Base-by-base conservation (phyloP, 2,329 filamentous ascomycete genomes). In the Diaporthe batatas region DNA sequence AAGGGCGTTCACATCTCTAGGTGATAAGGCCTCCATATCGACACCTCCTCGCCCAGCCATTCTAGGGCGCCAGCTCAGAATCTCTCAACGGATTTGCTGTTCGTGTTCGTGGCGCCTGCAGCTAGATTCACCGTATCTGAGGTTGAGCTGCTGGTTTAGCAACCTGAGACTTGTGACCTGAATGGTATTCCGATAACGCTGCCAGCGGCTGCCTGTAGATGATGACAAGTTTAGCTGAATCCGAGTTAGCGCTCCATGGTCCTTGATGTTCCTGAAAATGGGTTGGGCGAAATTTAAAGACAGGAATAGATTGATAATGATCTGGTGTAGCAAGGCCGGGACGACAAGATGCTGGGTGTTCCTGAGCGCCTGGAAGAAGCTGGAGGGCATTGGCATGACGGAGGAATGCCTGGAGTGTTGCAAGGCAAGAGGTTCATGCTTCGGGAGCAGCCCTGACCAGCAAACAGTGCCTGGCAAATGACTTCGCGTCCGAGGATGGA, bases 21-120 rank as follows among this genome's bases (percentile, higher is more conserved):
- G 90, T 72, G 90, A 91, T 80, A 92, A 84, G 70, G 90, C 90
- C 80, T 92, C 90, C 81, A 90, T 85, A 77, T 91, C 88, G 79
- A 86, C 79, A 78, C 86, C 87, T 64, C 71, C 71, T 74, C 67
- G 70, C 71, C 65, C 73, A 58, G 62, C 71, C 79, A 88, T 81
- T 79, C 84, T 83, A 55, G 32, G 67, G 3, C 16, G n/a, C 32
- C 12, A 67, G 32, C 32, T 54, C 51, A 54, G 39, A 23, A 44
- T 54, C 11, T 47, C 32, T 21, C 16, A 23, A 14, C 32, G 4
- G 58, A 34, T 32, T 55, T 29, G 25, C 10, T 14, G n/a, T n/a
- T 44, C 21, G n/a, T 47, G 3, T 47, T 55, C 57, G 54, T 36
- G 32, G 44, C 32, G 51, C 23, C 42, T 49, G 58, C 14, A 49